Base-by-base conservation (phyloP, 2,329 filamentous ascomycete species). In the Ophiostoma himal-ulmi region DNA sequence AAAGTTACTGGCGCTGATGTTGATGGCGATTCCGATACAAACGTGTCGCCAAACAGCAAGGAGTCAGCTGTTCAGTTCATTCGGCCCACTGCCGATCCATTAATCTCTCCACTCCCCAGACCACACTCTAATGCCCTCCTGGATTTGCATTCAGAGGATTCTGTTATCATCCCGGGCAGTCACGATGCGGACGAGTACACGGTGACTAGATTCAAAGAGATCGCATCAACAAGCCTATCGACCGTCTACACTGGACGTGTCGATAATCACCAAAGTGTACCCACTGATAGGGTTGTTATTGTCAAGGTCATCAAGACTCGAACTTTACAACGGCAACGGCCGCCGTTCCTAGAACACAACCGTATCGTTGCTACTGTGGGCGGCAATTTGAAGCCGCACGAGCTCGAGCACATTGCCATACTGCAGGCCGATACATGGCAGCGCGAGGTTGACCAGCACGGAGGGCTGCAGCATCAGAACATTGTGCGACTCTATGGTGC, bases 301-400 rank as follows among this genome's bases (percentile, higher is more conserved):
- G 85, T 87, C 76, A 88, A 88, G 75, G 85, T 88, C 1, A 83
- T 88, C 73, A 87, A 87, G 77, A 88, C 86, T 1, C 78, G 81
- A 6, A 76, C 81, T 3, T 74, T 80, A 39, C 74, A 80, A 41
- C 71, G 72, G 1, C 65, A 20, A 10, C 6, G 52, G n/a, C 17
- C 54, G 26, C 39, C 41, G 39, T 52, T 41, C 3, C 14, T 26
- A 3, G 66, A 36, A 5, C 26, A 36, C 2, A 30, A 14, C 13
- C 10, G 30, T 36, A 80, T 79, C 57, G 72, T 79, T 2, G 77
- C 80, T 67, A 30, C 44, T 4, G 67, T 52, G 2, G 80, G 79
- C 60, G 73, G 79, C 3, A 77, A 80, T 68, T 76, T 80, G 62
- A 84, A 83, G 70, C 82, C 83, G 2, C 81, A 82, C 62, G 82